Conservation (phyloP, 345 rosid species). For the Anacardium occidentale region DNA sequence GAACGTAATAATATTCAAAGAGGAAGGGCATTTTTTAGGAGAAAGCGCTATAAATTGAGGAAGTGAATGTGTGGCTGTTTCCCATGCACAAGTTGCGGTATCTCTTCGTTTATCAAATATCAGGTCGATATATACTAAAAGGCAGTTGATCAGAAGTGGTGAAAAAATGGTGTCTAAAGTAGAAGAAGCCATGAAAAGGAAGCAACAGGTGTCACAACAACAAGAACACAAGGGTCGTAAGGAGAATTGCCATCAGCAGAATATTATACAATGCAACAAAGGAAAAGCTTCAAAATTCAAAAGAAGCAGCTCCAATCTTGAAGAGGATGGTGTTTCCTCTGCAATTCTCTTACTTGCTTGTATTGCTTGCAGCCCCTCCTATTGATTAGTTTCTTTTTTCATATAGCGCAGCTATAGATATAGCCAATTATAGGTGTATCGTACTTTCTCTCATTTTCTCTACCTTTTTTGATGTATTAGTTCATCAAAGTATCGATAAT, state of each 20-base stretch:
- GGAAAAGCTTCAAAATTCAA: constrained; percentile 68
- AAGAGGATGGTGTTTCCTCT: constrained; percentile 83
- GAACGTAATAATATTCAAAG: background rate
- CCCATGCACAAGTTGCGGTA: constrained; percentile 23
- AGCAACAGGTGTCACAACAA: constrained; percentile 30
- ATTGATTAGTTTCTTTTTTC: background rate
- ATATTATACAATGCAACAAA: constrained; percentile 63
- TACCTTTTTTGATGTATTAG: too few species aligned
- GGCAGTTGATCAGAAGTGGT: background rate
- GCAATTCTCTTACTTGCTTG: constrained; percentile 89
- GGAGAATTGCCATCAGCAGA: constrained; percentile 22
- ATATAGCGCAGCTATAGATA: too few species aligned
- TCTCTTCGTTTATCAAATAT: background rate
- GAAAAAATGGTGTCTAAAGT: constrained; percentile 51
- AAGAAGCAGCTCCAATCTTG: constrained; percentile 68
- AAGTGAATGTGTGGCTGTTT: constrained; percentile 9
- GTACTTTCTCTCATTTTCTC: too few species aligned
- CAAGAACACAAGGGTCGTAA: constrained; percentile 26
- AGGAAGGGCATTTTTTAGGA: constrained; percentile 30
- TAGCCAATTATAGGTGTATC: too few species aligned
- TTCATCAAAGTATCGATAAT: too few species aligned
- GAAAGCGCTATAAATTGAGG: constrained; percentile 30
- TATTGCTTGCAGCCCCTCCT: constrained; percentile 69
- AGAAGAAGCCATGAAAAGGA: constrained; percentile 53
- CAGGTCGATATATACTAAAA: too few species aligned